Conservation (phyloP, 768 basidiomycete genomes). For the Boletus subparvulus region DNA sequence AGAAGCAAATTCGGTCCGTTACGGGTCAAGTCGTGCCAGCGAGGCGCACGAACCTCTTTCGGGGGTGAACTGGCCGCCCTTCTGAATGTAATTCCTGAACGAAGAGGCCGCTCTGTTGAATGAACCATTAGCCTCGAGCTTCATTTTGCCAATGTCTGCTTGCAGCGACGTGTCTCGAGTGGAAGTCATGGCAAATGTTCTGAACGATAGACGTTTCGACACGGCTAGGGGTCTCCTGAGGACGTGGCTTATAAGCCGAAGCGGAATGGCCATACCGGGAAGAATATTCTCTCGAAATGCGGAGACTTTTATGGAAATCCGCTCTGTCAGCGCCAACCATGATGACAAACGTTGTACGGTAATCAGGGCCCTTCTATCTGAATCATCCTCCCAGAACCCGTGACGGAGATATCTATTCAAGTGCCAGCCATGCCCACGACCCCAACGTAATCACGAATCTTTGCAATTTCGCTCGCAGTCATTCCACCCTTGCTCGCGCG, state of each 20-base stretch:
- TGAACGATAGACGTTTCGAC: neutral
- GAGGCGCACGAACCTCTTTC: constrained; percentile 61
- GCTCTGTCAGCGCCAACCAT: constrained; percentile 4
- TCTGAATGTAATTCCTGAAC: constrained; percentile 58
- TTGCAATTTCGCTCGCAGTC: constrained; percentile 84
- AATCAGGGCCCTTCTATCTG: neutral
- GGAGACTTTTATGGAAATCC: neutral
- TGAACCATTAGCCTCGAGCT: constrained; percentile 57
- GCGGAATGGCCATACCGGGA: constrained; percentile 16
- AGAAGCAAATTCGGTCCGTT: neutral
- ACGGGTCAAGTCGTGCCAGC: too few relatives aligned
- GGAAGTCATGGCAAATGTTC: constrained; percentile 28
- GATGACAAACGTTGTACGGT: constrained; percentile 18
- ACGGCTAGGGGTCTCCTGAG: constrained; percentile 6
- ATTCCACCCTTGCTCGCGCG: constrained; percentile 76
- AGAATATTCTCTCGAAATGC: constrained; percentile 2
- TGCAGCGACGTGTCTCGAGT: constrained; percentile 35
- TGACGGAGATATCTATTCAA: constrained; percentile 27
- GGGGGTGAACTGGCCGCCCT: constrained; percentile 63
- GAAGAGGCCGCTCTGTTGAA: constrained; percentile 56
- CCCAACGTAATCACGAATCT: constrained; percentile 85
- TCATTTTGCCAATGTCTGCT: constrained; percentile 56
- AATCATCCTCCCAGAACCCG: constrained; percentile 3
- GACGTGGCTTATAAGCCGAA: constrained; percentile 9
- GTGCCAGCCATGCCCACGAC: constrained; percentile 87